Conservation (phyloP, 139 green algal genomes). For the Raphidocelis subcapitata region DNA sequence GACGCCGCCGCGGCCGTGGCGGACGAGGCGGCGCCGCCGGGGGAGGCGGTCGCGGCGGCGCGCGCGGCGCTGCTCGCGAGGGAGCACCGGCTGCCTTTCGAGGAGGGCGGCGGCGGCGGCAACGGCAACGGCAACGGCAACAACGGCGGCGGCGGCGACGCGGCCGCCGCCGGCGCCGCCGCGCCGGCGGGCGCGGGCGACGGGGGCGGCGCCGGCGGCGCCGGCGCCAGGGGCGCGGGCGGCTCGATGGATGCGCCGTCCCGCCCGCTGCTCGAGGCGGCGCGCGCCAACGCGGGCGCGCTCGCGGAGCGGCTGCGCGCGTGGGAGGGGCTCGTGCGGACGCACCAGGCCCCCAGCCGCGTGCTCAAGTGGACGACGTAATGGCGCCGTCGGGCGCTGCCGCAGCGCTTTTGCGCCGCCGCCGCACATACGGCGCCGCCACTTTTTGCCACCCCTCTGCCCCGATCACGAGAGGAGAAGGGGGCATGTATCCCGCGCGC, state of each 20-base stretch:
- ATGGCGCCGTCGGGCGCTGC: no score
- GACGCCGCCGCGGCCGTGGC: not conserved
- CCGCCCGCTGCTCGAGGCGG: constrained; percentile 5
- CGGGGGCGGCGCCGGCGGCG: not conserved
- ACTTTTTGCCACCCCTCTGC: no score
- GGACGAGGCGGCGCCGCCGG: not conserved
- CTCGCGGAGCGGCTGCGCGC: constrained; percentile 30
- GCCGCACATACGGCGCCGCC: no score
- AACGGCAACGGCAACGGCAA: constrained; percentile 7
- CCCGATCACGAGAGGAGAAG: no score
- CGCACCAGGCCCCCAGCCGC: constrained; percentile 39
- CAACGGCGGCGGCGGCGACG: not conserved
- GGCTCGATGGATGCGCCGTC: no score
- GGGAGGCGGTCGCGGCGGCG: not conserved
- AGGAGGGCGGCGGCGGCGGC: constrained; percentile 6
- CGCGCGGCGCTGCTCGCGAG: not conserved
- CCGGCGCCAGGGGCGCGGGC: not conserved
- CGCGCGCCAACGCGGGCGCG: constrained; percentile 2
- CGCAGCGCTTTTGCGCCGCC: no score
- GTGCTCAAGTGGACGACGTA: constrained; percentile 49
- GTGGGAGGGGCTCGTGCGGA: constrained; percentile 39
- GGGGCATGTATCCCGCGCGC: no score
- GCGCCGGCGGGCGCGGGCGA: not conserved
- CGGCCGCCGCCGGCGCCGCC: not conserved
- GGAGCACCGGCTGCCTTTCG: not conserved